Conservation (phyloP, 495 filamentous ascomycete species). For the Penicillium crystallinum region DNA sequence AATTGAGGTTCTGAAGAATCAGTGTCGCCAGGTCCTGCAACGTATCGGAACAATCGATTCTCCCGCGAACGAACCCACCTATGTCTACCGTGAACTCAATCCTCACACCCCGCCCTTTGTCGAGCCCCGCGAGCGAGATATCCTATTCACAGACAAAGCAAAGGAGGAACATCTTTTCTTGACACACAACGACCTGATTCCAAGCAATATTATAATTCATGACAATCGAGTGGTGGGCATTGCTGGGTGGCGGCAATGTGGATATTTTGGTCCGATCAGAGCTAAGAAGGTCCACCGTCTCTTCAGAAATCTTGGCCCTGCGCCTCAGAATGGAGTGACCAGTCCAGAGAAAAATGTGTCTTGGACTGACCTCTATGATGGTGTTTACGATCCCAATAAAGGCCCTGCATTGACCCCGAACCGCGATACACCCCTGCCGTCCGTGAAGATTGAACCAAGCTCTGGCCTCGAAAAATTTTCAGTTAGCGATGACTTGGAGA, state of each 20-base stretch:
- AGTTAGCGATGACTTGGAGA: constrained; percentile 24
- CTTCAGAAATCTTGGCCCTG: constrained; percentile 22
- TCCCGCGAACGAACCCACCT: constrained; percentile 29
- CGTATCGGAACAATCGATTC: constrained; percentile 24
- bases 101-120: constrained; percentile 23
- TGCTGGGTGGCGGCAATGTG: constrained; percentile 39
- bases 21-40: constrained; percentile 33
- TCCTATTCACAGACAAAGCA: constrained; percentile 27
- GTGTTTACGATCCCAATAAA: constrained; percentile 10
- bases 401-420: constrained; percentile 5
- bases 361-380: constrained; percentile 38
- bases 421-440: constrained; percentile 17
- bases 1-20: constrained; percentile 30
- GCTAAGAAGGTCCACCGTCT: constrained; percentile 30
- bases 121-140: constrained; percentile 24
- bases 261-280: constrained; percentile 37
- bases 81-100: constrained; percentile 36
- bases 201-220: constrained; percentile 36
- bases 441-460: constrained; percentile 35
- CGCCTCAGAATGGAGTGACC: constrained; percentile 6
- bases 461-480: constrained; percentile 30
- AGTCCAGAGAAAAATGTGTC: constrained; percentile 5
- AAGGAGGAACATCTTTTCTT: constrained; percentile 26
- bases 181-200: constrained; percentile 37
- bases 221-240: constrained; percentile 36